Evolutionary conservation across 2,329 filamentous ascomycete species (phyloP), one percentile per base, ranked within the genome.

Genomic region (Botrytis squamosa): DNA sequence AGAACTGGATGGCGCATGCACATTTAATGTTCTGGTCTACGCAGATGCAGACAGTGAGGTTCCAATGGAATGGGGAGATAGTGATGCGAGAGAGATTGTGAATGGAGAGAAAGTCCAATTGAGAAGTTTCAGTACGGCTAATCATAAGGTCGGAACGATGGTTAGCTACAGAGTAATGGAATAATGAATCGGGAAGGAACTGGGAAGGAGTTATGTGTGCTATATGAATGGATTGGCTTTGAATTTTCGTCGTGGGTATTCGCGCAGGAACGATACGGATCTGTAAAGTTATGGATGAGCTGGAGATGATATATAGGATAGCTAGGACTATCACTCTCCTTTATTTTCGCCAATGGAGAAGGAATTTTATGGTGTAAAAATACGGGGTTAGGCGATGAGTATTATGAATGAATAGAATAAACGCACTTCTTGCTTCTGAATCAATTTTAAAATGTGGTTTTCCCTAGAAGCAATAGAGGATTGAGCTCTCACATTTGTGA

Each of bases 21-120:
- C 96, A 18, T 99, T 99, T 87, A 99, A 99, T 81, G 95, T 99
- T 66, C 88, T 99, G 59, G 96, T 99, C 5, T 99, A 99, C 82
- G 96, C 96, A 70, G 95, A 99, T 82, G 95, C 95, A 29, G 95
- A 98, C 83, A 96, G 93, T 74, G 95, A 98, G 66, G 96, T 99
- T 22, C 96, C 96, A 6, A 91, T 99, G 74, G 96, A 99, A 83
- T 99, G 96, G 96, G 96, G 96, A 65, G 96, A 99, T 84, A 97
- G 94, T 78, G 96, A 98, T 83, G 95, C 95, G 72, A 98, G 97
- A 85, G 96, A 99, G 86, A 98, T 99, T 77, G 87, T 78, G 81
- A 93, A 96, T 79, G 95, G 93, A 60, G 96, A 99, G 86, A 94
- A 96, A 81, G 96, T 99, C 44, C 95, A 98, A 84, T 85, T 99